Percentiles rank a stretch among this genome's conserved stretches.
These are phyloP conservation scores for Pleurotus djamor DNA, from an alignment of 768 basidiomycete species.

Conservation along the genomic window DNA sequence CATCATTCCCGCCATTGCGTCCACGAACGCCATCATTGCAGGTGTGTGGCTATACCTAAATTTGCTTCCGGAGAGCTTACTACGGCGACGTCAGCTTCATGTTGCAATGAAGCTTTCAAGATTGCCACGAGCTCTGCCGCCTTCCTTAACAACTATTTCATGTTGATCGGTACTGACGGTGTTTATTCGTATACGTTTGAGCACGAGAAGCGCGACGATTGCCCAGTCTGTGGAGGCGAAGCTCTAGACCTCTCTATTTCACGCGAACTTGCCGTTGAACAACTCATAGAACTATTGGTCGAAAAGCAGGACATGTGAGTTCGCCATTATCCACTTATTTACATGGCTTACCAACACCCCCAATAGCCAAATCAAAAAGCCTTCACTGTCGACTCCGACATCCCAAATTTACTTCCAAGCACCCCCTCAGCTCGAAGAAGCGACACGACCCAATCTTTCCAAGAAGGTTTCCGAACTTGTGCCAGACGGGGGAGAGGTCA, in stretches of 20 bases:
- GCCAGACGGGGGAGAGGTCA: constrained; percentile 70
- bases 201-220: constrained; percentile 89
- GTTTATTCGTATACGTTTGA: constrained; percentile 98
- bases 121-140: constrained; percentile 95
- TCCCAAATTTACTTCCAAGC: constrained; percentile 91
- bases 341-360: constrained; percentile 10
- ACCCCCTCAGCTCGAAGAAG: constrained; percentile 86
- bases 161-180: constrained; percentile 96
- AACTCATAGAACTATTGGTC: constrained; percentile 81
- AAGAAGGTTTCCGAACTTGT: constrained; percentile 86
- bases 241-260: constrained; percentile 71
- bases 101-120: constrained; percentile 99
- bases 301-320: constrained; percentile 91
- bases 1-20: constrained; percentile 98
- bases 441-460: constrained; percentile 87
- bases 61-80: too few relatives aligned
- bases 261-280: constrained; percentile 76
- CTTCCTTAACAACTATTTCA: constrained; percentile 96
- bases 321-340: background rate
- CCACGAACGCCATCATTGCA: constrained; percentile 97
- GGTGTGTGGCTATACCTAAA: constrained; percentile 42
- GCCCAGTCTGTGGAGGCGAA: constrained; percentile 97
- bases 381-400: constrained; percentile 78
- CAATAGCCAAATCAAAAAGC: constrained; percentile 92
- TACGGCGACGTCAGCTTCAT: constrained; percentile 62